Percentiles rank a stretch among this genome's conserved stretches.
These are phyloP conservation scores for Blumeria hordei DNA, from an alignment of 2,329 filamentous ascomycete species.

Conservation along the genomic window DNA sequence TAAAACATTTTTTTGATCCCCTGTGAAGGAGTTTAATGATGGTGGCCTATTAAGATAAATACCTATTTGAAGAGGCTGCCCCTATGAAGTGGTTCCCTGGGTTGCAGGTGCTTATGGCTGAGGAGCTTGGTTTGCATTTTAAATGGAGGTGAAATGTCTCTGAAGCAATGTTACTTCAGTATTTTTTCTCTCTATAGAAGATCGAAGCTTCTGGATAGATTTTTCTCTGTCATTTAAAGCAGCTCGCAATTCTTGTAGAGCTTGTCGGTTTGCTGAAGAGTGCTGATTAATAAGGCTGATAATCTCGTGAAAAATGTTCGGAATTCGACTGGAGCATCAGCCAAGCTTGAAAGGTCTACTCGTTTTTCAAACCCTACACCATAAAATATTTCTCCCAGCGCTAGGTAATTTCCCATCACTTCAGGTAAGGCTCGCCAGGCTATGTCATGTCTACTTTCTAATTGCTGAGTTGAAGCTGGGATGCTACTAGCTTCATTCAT, in stretches of 20 bases:
- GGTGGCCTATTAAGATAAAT: background rate
- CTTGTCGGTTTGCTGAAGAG: background rate
- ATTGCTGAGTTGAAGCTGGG: too few relatives aligned
- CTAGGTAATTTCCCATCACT: background rate
- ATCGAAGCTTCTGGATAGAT: background rate
- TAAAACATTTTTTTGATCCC: background rate
- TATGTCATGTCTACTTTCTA: background rate
- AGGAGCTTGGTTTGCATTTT: background rate
- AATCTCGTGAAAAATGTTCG: background rate
- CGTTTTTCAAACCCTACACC: background rate
- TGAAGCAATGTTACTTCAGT: background rate
- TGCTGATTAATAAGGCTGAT: background rate
- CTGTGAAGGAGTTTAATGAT: background rate
- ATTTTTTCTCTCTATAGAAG: background rate
- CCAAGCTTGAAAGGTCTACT: background rate
- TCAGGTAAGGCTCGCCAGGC: background rate
- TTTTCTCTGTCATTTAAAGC: background rate
- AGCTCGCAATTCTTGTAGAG: background rate
- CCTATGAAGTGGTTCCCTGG: background rate
- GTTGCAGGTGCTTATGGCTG: background rate
- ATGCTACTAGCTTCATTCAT: too few relatives aligned
- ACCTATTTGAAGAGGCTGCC: background rate
- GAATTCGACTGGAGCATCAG: background rate
- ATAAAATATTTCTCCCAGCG: background rate
- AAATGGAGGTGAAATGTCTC: background rate